Base-by-base conservation (phyloP, 2,329 filamentous ascomycete genomes). In the Lecanicillium sp. region DNA sequence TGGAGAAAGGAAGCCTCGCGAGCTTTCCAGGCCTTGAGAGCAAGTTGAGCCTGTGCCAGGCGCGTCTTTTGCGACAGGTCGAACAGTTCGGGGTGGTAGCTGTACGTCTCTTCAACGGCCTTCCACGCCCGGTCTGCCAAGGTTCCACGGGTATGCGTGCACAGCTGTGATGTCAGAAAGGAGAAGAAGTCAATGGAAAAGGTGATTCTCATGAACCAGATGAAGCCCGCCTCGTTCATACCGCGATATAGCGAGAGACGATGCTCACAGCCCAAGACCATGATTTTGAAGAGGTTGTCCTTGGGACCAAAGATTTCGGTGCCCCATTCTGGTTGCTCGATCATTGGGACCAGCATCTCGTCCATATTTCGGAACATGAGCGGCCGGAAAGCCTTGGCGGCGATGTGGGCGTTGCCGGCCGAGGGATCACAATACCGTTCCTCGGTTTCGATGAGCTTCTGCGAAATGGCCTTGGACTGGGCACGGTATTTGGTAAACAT, bases 161-260 rank as follows among this genome's bases (percentile, higher is more conserved):
- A 72, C 11, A 82, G 68, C 56, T 79, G 74, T 4, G 74, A 74
- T 0, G 73, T 71, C 59, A 79, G 68, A 57, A 77, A 78, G 30
- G 73, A 64, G 51, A 81, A 75, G 20, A 80, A 63, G 48, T 79
- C 78, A 40, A 75, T 61, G 55, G 80, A 77, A 59, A 81, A 79
- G 55, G 79, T 72, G 20, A 67, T 62, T 51, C 71, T 70, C 58
- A 72, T 66, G 54, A 74, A 79, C 78, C 78, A 82, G 10, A 74
- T 56, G 57, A 79, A 81, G 2, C 74, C 73, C 1, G 64, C 67
- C 20, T 69, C 63, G 15, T 64, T 61, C 54, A 72, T 64, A 2
- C 66, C 57, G 21, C 67, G 59, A 54, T 76, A 75, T 11, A 72
- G 62, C 8, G 63, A 62, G 9, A 72, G 58, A 46, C 71, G 71